Evolutionary conservation across 352 stramenopile genomes (phyloP).

Genomic region (Peronospora destructor): DNA sequence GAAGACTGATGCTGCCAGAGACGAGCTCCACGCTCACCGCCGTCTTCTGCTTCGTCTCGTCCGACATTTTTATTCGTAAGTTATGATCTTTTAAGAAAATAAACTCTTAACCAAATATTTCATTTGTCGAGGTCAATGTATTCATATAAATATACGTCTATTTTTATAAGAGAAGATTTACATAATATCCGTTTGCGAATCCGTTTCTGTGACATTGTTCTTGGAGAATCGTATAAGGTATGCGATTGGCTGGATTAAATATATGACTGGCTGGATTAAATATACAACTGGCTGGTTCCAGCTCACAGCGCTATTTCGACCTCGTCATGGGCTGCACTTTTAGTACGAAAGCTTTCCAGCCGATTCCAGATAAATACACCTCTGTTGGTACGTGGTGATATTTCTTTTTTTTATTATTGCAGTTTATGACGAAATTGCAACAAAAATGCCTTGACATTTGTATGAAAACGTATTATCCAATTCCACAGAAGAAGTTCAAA

Average conservation of each 20-base stretch:
- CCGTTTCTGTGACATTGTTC: background rate
- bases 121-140: background rate
- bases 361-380: conserved; percentile 29
- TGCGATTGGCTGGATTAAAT: conserved; percentile 12
- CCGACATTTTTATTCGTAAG: conserved; percentile 15
- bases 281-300: background rate
- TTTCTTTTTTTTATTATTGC: background rate
- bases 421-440: background rate
- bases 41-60: conserved; percentile 15
- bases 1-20: conserved; percentile 75
- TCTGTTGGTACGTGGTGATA: conserved; percentile 22
- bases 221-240: conserved; percentile 12
- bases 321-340: conserved; percentile 25
- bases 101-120: background rate
- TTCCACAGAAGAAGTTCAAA: conserved; percentile 37
- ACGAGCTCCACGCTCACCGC: conserved; percentile 32
- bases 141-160: background rate
- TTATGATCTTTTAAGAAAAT: conserved; percentile 15
- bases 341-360: conserved; percentile 24
- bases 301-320: background rate
- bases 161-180: no score
- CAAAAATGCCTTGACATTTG: no score
- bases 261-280: background rate
- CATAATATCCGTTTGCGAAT: no score
- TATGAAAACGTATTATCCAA: background rate